phyloP scores from a whole-genome alignment of 2,329 filamentous ascomycete species.

The Purpureocillium takamizusanense region DNA sequence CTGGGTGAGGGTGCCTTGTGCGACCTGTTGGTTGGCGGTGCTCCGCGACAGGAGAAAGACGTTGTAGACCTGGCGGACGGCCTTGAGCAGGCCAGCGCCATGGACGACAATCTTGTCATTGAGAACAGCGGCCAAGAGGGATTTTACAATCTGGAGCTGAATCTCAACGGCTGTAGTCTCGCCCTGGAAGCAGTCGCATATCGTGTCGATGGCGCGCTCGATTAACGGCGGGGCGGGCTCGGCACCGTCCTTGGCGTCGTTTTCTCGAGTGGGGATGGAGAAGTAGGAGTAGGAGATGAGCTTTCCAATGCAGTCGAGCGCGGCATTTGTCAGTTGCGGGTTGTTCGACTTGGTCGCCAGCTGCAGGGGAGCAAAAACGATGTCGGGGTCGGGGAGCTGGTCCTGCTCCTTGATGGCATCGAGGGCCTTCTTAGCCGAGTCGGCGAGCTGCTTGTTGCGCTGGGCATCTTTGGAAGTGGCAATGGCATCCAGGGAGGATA shows the following conservation, averaged over 20 bases:
- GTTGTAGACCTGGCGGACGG: conserved; percentile 96
- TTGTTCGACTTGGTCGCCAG: conserved; percentile 82
- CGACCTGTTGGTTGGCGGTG: conserved; percentile 90
- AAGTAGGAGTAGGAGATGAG: conserved; percentile 99
- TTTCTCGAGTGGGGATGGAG: conserved; percentile 53
- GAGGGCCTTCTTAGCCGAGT: conserved; percentile 73
- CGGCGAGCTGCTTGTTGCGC: conserved; percentile 74
- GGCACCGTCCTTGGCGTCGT: conserved; percentile 30
- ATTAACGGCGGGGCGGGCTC: conserved; percentile 62
- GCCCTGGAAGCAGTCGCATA: conserved; percentile 98
- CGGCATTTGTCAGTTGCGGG: conserved; percentile 76
- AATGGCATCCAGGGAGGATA: conserved; percentile 87
- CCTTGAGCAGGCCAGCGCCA: conserved; percentile 89
- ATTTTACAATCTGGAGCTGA: conserved; percentile 97
- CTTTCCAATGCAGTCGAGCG: conserved; percentile 96
- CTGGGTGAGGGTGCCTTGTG: conserved; percentile 91
- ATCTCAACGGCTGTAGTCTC: conserved; percentile 88
- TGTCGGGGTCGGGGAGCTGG: conserved; percentile 76
- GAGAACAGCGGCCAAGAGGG: conserved; percentile 83
- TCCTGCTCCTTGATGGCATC: conserved; percentile 80
- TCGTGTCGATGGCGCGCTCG: conserved; percentile 95
- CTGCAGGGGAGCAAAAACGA: conserved; percentile 85
- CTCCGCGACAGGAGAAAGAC: conserved; percentile 94
- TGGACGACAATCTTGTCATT: conserved; percentile 99
- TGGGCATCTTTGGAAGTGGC: conserved; percentile 84